Percentiles rank a stretch among this genome's conserved stretches.
Conservation (phyloP, 2,329 filamentous ascomycete species). For the Coniella vitis region DNA sequence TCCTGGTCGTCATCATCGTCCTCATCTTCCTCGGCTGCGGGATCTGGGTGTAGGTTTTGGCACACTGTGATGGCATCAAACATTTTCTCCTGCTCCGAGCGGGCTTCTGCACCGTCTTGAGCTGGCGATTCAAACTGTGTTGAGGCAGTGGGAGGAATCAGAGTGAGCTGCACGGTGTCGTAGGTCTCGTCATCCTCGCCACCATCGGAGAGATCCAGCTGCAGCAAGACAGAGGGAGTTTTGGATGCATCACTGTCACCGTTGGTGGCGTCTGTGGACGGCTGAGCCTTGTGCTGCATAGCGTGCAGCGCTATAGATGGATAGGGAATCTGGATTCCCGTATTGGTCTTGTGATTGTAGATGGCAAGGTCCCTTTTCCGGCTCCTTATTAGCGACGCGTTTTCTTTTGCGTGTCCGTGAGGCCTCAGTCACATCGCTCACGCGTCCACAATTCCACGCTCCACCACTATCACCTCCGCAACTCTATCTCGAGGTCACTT, state of each 20-base stretch:
- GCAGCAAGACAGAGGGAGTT: constrained; percentile 55
- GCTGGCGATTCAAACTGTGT: constrained; percentile 17
- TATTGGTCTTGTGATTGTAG: constrained; percentile 51
- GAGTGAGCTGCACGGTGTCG: constrained; percentile 59
- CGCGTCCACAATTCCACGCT: no score
- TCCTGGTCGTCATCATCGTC: constrained; percentile 51
- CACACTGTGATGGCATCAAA: constrained; percentile 68
- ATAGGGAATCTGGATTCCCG: constrained; percentile 65
- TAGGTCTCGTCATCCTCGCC: constrained; percentile 56
- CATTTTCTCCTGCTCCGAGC: constrained; percentile 37
- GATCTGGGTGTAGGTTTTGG: constrained; percentile 70
- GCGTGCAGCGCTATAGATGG: constrained; percentile 70
- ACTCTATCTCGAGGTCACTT: constrained; percentile 19
- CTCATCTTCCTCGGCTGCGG: constrained; percentile 49
- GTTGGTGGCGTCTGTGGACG: neutral
- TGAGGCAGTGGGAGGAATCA: constrained; percentile 42
- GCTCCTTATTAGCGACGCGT: constrained; percentile 17
- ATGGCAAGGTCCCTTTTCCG: constrained; percentile 48
- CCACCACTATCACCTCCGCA: no score
- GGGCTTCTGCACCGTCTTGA: constrained; percentile 19
- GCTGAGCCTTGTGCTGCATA: constrained; percentile 49
- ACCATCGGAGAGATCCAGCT: constrained; percentile 57
- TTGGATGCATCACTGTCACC: constrained; percentile 21
- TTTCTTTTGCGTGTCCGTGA: no score
- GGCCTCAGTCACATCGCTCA: no score